These are phyloP conservation scores for Gnomoniopsis sp. DNA, from an alignment of 2,329 filamentous ascomycete genomes.

Conservation along the genomic window DNA sequence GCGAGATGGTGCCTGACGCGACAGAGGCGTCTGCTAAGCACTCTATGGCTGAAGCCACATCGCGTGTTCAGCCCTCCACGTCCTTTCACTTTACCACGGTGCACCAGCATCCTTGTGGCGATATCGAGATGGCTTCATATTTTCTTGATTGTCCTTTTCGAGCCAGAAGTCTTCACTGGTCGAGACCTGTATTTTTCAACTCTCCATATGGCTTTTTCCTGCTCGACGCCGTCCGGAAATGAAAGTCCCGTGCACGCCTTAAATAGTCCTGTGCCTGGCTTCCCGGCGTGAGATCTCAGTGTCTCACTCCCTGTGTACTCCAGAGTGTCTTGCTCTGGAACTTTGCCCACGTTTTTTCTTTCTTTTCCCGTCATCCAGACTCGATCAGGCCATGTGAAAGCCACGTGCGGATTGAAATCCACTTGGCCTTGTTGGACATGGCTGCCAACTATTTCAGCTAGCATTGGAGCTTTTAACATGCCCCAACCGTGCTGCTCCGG, in stretches of 20 bases:
- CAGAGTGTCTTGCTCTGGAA: constrained; percentile 4
- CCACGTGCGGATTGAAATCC: constrained; percentile 12
- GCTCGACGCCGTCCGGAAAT: not conserved
- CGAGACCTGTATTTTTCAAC: not conserved
- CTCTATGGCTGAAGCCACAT: constrained; percentile 18
- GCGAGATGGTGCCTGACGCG: not conserved
- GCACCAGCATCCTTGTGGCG: not conserved
- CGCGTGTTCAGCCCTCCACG: constrained; percentile 17
- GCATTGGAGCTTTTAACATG: constrained; percentile 11
- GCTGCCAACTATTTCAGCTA: constrained; percentile 23
- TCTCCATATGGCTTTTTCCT: not conserved
- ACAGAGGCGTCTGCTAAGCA: not conserved
- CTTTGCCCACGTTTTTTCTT: constrained; percentile 4
- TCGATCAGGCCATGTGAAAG: constrained; percentile 16
- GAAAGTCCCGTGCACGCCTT: not conserved
- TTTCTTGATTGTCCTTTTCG: not conserved
- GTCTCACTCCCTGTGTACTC: constrained; percentile 8
- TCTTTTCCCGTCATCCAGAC: constrained; percentile 2
- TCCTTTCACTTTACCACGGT: not conserved
- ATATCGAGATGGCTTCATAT: not conserved
- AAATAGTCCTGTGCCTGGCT: not conserved
- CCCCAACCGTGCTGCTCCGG: constrained; percentile 8
- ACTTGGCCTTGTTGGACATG: constrained; percentile 21
- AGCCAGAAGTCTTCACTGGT: not conserved
- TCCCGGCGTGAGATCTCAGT: not conserved